Evolutionary conservation across 306 rosid species (phyloP).

Genomic region (Sindora glabra): DNA sequence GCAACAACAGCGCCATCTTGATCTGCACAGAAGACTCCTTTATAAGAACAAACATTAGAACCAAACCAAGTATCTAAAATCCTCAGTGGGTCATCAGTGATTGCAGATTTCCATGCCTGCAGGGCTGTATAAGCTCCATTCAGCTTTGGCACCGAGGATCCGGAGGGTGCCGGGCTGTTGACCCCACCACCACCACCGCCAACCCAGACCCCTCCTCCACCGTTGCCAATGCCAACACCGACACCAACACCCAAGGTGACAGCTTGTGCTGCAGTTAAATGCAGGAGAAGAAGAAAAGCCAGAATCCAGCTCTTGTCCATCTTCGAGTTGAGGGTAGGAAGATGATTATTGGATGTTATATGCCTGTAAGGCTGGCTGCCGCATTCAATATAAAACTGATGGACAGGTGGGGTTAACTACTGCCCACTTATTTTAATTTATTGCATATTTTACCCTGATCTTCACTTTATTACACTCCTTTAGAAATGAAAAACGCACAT

Average conservation of each 20-base stretch:
- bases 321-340: constrained; percentile 18
- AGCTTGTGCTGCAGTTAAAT: constrained; percentile 23
- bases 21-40: constrained; percentile 75
- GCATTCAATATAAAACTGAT: constrained; percentile 49
- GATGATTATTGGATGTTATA: constrained; percentile 17
- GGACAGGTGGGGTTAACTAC: constrained; percentile 33
- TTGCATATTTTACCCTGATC: too few species aligned
- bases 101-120: constrained; percentile 89
- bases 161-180: constrained; percentile 37
- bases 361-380: constrained; percentile 27
- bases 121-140: constrained; percentile 64
- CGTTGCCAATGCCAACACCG: constrained; percentile 23
- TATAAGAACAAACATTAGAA: constrained; percentile 74
- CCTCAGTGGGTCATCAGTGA: constrained; percentile 68
- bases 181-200: constrained; percentile 72
- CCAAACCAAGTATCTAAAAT: constrained; percentile 65
- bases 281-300: constrained; percentile 29
- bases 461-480: too few species aligned
- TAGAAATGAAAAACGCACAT: too few species aligned
- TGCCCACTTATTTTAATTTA: too few species aligned
- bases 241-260: constrained; percentile 40
- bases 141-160: constrained; percentile 32
- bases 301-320: constrained; percentile 49
- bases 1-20: constrained; percentile 40
- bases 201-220: constrained; percentile 53